These are phyloP conservation scores for Filobasidium uniguttulatum DNA, from an alignment of 1,284 basidiomycete genomes.

Conservation along the genomic window DNA sequence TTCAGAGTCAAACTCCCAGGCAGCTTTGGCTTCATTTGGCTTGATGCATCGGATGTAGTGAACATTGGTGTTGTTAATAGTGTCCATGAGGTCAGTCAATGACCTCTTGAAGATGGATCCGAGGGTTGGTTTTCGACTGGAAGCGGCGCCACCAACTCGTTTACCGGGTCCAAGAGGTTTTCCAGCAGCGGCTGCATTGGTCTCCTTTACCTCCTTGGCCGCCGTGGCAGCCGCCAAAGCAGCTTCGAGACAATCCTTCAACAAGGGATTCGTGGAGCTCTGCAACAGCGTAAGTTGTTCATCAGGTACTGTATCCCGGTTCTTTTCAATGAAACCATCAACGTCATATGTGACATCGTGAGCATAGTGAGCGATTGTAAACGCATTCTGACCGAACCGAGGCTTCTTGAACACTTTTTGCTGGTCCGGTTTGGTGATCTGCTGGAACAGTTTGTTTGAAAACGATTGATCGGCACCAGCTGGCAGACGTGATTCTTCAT, in stretches of 20 bases:
- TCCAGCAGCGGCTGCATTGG: constrained; percentile 26
- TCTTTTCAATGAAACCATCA: constrained; percentile 98
- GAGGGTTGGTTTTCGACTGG: constrained; percentile 80
- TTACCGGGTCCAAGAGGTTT: constrained; percentile 18
- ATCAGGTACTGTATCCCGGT: constrained; percentile 95
- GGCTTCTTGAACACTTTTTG: constrained; percentile 94
- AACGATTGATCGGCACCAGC: constrained; percentile 87
- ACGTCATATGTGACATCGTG: constrained; percentile 96
- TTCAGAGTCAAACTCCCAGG: constrained; percentile 94
- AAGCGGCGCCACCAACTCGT: constrained; percentile 44
- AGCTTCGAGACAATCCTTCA: constrained; percentile 85
- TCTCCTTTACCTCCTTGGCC: constrained; percentile 37
- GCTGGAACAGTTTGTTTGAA: constrained; percentile 81
- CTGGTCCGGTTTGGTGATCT: constrained; percentile 72
- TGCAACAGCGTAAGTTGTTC: constrained; percentile 84
- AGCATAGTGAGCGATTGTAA: constrained; percentile 97
- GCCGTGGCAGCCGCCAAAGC: constrained; percentile 53
- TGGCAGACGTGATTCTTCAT: constrained; percentile 95
- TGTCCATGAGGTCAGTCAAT: constrained; percentile 88
- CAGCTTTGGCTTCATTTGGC: constrained; percentile 89
- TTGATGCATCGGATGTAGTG: constrained; percentile 99
- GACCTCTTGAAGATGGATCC: constrained; percentile 98
- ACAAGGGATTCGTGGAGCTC: constrained; percentile 74
- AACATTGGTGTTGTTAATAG: constrained; percentile 91
- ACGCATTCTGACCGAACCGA: constrained; percentile 88